Conservation (phyloP, 192 early-diverging fungal genomes). For the Backusella mclennaniae region DNA sequence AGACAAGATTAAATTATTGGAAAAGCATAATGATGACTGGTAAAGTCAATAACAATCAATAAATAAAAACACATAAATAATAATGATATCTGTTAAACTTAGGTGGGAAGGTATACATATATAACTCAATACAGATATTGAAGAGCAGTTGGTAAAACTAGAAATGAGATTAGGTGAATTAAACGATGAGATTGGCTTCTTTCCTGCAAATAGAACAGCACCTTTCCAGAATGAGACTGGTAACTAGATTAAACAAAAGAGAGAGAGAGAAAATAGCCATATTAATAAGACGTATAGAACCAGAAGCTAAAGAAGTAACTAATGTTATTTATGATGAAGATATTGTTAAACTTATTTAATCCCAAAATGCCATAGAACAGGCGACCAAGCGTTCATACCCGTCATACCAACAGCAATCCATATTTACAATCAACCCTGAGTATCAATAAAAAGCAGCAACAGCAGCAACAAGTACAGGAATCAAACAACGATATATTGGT, state of each 20-base stretch:
- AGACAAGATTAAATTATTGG: slow-evolving; percentile 33
- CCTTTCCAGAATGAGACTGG: neutral
- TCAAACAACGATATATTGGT: neutral
- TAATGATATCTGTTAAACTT: neutral
- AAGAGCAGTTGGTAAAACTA: neutral
- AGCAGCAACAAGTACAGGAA: neutral
- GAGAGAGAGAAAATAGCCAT: neutral
- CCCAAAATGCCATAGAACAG: neutral
- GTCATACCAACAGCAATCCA: neutral
- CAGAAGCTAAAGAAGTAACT: neutral
- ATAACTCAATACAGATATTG: neutral
- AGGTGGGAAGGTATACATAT: slow-evolving; percentile 28
- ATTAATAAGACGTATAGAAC: neutral
- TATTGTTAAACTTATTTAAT: neutral
- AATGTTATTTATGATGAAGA: neutral
- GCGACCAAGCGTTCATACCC: neutral
- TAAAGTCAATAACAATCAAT: neutral
- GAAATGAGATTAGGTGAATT: slow-evolving; percentile 23
- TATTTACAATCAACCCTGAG: neutral
- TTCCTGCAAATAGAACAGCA: slow-evolving; percentile 37
- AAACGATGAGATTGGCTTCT: slow-evolving; percentile 37
- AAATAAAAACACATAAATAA: neutral
- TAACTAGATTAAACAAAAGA: neutral
- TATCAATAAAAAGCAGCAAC: neutral
- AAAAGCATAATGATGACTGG: slow-evolving; percentile 42